Base-by-base conservation (phyloP, 2,329 filamentous ascomycete species). In the Dactylellina haptotyla region DNA sequence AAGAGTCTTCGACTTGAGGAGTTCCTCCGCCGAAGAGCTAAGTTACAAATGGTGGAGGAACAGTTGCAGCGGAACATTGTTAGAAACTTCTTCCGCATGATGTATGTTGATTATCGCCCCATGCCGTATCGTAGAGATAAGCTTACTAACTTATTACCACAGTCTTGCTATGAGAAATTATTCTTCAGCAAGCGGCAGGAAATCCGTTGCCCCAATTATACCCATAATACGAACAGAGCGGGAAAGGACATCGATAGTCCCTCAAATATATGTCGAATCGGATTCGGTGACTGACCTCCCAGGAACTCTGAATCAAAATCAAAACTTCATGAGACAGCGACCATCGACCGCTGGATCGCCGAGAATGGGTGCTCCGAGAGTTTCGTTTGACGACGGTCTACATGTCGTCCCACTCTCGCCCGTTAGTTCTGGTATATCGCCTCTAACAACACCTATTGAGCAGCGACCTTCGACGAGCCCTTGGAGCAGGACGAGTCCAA, bases 1-100 rank as follows among this genome's bases (percentile, higher is more conserved):
- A 97, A 97, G 84, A 97, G 93, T 81, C 83, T 99, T 79, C 92
- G 92, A 75, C 86, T 99, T 1, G 95, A 99, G 79, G 95, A 99
- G 80, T 99, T 97, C 80, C 82, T 99, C 65, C 90, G 94, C 67
- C 92, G 96, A 37, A 89, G 94, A 75, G 92, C 93, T 30, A 88
- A 94, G 59, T 85, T 99, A 51, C 94, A 98, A 80, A 90, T 94
- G 74, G 94, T 99, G 0, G 92, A 99, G 78, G 94, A 99, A 81
- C 92, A 95, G 77, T 92, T 98, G 45, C 90, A 92, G 67, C 88
- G 96, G 67, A 91, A 94, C 75, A 88, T 93, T 26, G 95, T 99
- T 8, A 87, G 95, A 45, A 93, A 93, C 41, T 99, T 99, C 83
- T 98, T 99, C 81, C 91, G 98, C 80, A 98, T 93, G 12, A 82